Percentiles rank a stretch among this genome's conserved stretches.
These are phyloP conservation scores for Hygrocybe coccinea DNA, from an alignment of 768 basidiomycete genomes.

Conservation along the genomic window DNA sequence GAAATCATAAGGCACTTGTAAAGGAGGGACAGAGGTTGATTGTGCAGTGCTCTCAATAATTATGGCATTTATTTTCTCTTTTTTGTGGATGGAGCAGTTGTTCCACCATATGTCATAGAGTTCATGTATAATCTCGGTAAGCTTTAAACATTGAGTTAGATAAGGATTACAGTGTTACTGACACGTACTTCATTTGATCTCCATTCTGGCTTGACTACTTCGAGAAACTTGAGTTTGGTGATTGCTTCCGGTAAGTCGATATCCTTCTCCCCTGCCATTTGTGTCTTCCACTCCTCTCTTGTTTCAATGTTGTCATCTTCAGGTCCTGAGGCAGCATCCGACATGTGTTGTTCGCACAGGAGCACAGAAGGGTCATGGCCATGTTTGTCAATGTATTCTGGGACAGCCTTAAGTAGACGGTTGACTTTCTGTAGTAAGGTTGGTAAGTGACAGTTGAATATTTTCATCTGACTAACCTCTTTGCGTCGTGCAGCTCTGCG, in stretches of 20 bases:
- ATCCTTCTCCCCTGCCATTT: constrained; percentile 7
- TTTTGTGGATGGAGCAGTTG: neutral
- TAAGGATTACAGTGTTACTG: neutral
- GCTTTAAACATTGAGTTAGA: neutral
- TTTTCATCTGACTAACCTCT: too few species aligned
- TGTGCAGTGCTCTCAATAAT: neutral
- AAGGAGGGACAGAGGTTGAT: neutral
- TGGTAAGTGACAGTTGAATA: too few species aligned
- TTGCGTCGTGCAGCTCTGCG: too few species aligned
- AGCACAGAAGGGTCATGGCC: too few species aligned
- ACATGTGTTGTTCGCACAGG: neutral
- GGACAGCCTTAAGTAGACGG: too few species aligned
- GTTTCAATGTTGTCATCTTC: constrained; percentile 6
- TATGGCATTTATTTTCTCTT: neutral
- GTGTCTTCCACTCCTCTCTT: constrained; percentile 7
- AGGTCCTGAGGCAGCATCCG: constrained; percentile 14
- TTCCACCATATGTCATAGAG: constrained; percentile 3
- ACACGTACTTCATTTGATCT: constrained; percentile 5
- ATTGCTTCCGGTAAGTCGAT: neutral
- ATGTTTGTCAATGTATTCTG: too few species aligned
- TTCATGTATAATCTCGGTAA: constrained; percentile 4
- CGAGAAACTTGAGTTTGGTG: constrained; percentile 7
- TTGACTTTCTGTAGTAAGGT: too few species aligned
- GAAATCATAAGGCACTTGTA: constrained; percentile 12
- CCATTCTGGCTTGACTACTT: constrained; percentile 8